A percentile compares a stretch with the other conserved stretches of the same genome.
Evolutionary conservation across 1,284 basidiomycete species (phyloP).

Genomic region (Ustanciosporium gigantosporum): DNA sequence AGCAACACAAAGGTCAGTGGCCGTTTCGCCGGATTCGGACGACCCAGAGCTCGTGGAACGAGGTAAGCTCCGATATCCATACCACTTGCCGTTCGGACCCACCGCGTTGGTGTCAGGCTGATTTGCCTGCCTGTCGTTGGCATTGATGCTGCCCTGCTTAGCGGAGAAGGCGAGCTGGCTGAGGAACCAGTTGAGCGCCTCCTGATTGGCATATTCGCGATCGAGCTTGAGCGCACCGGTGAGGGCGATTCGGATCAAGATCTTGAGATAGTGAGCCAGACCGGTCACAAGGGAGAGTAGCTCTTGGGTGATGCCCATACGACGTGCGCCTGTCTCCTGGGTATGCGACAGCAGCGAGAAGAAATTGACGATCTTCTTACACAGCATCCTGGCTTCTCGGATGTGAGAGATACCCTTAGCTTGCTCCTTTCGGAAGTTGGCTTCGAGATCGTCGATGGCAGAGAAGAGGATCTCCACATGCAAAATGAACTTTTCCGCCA

Average conservation of each 20-base stretch:
- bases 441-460: conserved; percentile 93
- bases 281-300: conserved; percentile 96
- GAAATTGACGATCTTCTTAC: conserved; percentile 97
- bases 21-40: conserved; percentile 57
- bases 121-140: conserved; percentile 46
- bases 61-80: conserved; percentile 55
- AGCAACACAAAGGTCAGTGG: conserved; percentile 81
- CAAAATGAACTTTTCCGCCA: conserved; percentile 97
- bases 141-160: conserved; percentile 24
- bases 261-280: conserved; percentile 97
- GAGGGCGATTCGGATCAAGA: conserved; percentile 94
- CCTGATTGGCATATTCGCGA: conserved; percentile 78
- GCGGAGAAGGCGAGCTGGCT: conserved; percentile 89
- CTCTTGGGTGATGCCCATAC: conserved; percentile 96
- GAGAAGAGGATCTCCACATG: conserved; percentile 98
- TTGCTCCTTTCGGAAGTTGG: conserved; percentile 77
- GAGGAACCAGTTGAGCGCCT: conserved; percentile 85
- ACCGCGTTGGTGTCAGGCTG: conserved; percentile 25
- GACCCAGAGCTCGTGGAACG: conserved; percentile 41
- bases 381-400: conserved; percentile 95
- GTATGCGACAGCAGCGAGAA: conserved; percentile 97
- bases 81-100: conserved; percentile 42
- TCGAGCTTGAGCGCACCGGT: conserved; percentile 95
- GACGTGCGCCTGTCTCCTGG: conserved; percentile 82
- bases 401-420: conserved; percentile 87